Evolutionary conservation across 1,284 basidiomycete genomes (phyloP).

Genomic region (Earliella scabrosa): DNA sequence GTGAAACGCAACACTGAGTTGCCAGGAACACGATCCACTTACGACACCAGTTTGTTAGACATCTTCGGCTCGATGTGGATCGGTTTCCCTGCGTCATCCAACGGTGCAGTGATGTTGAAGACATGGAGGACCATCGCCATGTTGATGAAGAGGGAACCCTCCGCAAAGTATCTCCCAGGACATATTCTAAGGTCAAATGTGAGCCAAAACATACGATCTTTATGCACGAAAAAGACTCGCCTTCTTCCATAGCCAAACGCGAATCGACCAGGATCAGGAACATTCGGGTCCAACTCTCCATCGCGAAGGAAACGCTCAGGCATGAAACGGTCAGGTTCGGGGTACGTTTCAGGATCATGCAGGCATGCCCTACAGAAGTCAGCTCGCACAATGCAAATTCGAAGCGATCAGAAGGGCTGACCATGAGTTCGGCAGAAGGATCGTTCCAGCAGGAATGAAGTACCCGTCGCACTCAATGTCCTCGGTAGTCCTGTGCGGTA

Average conservation of each 20-base stretch:
- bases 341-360: conserved; percentile 18
- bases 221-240: not conserved
- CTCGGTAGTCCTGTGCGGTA: conserved; percentile 4
- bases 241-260: conserved; percentile 20
- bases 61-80: conserved; percentile 12
- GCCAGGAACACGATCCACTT: not conserved
- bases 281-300: conserved; percentile 7
- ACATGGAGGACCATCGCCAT: conserved; percentile 22
- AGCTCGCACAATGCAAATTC: too few relatives aligned
- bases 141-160: conserved; percentile 15
- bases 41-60: conserved; percentile 15
- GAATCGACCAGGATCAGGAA: conserved; percentile 9
- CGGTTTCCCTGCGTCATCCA: conserved; percentile 3
- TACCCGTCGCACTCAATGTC: conserved; percentile 16
- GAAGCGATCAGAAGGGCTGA: not conserved
- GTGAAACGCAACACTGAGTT: not conserved
- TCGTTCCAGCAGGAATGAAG: conserved; percentile 16
- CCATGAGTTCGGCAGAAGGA: not conserved
- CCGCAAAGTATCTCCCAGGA: conserved; percentile 20
- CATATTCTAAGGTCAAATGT: conserved; percentile 11
- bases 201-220: not conserved
- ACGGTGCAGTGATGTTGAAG: conserved; percentile 19
- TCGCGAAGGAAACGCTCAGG: conserved; percentile 25
- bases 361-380: conserved; percentile 17
- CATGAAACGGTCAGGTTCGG: conserved; percentile 22